Evolutionary conservation across 805 yeast genomes (phyloP), one percentile per base, ranked within the genome.

Genomic region (Candida dajiaensis): DNA sequence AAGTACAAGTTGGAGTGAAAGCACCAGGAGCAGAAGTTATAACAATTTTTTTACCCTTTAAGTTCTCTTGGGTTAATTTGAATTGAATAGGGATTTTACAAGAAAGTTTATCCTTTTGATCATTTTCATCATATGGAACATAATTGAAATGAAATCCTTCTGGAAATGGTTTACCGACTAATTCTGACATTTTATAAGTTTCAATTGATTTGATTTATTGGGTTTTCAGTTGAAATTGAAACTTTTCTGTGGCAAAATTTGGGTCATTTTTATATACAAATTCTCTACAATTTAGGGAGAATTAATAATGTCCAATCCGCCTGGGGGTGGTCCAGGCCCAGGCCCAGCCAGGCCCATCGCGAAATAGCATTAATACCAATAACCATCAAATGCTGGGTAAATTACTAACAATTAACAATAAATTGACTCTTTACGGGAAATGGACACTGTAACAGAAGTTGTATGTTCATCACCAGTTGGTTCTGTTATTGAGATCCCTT

Each of bases 11-110:
- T 47, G 92, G 95, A 23, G 95, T 85, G 73, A 85, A 87, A 11
- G 95, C 94, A 51, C 90, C 95, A 51, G 95, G 94, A 29, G 86
- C 89, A 49, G 85, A 74, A 28, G 88, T 87, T 56, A 86, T 70
- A 38, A 85, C 79, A 28, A 83, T 78, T 45, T 56, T 57, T 47
- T 60, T 58, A 16, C 60, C 61, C 35, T 54, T 54, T 12, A 58
- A 40, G 50, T 54, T 57, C 41, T 58, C 64, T 31, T 48, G 55
- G 15, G 59, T 47, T 11, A 59, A 41, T 38, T 58, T 54, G 55
- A 48, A 57, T 31, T 40, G 52, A 31, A 54, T 56, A 43, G 64
- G 64, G 35, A 49, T 44, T 41, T 49, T 52, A 31, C 64, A 60
- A 1, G 63, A 54, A 13, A 56, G 44, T 38, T 52, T 42, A 49